Evolutionary conservation across 2,329 filamentous ascomycete genomes (phyloP).

Genomic region (Tolypocladium nubicola): DNA sequence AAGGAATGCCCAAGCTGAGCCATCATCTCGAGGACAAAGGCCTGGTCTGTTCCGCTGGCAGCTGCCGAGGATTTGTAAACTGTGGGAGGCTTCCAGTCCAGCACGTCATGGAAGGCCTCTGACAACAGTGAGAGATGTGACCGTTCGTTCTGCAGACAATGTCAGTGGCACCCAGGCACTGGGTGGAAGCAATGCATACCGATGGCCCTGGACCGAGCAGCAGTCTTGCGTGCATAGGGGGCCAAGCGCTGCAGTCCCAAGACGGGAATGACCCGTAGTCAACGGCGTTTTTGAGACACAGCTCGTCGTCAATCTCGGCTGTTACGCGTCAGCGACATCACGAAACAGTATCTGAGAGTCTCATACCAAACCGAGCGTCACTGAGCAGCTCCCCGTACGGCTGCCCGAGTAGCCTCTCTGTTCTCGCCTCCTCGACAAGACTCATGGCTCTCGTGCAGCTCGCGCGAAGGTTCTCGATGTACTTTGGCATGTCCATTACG

Average conservation of each 20-base stretch:
- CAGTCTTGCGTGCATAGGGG: constrained; percentile 32
- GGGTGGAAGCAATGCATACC: constrained; percentile 21
- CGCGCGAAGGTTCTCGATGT: constrained; percentile 30
- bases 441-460: constrained; percentile 44
- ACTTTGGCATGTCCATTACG: constrained; percentile 34
- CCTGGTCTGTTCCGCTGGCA: constrained; percentile 28
- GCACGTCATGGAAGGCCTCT: constrained; percentile 40
- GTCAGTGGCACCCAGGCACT: neutral
- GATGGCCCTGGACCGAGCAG: constrained; percentile 41
- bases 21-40: constrained; percentile 32
- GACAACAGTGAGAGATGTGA: constrained; percentile 36
- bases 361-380: constrained; percentile 35
- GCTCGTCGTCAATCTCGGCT: constrained; percentile 32
- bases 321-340: constrained; percentile 4
- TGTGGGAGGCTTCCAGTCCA: constrained; percentile 36
- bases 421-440: constrained; percentile 38
- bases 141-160: constrained; percentile 30
- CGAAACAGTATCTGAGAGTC: neutral
- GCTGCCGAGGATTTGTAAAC: constrained; percentile 36
- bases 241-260: constrained; percentile 26
- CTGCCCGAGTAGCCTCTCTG: constrained; percentile 30
- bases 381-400: constrained; percentile 29
- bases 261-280: constrained; percentile 43
- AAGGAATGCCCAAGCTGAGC: constrained; percentile 31
- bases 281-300: constrained; percentile 29